Conservation (phyloP, 768 basidiomycete genomes). For the Panellus pusillus region DNA sequence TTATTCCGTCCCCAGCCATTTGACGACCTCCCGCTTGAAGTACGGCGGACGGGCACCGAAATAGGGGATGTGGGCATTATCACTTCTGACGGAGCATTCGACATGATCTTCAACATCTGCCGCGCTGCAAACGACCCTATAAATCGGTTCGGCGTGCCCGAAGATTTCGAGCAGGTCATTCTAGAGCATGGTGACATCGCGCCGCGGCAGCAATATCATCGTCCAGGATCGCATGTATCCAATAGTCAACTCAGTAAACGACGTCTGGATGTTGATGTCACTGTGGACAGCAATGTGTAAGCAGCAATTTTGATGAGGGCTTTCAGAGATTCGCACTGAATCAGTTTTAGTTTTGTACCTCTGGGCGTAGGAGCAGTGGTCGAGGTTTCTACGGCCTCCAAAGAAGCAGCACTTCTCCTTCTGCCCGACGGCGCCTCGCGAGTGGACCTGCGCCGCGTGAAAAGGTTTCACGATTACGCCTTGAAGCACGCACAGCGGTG, state of each 20-base stretch:
- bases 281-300: constrained; percentile 1
- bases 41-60: not conserved
- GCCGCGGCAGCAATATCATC: not conserved
- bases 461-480: constrained; percentile 9
- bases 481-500: constrained; percentile 9
- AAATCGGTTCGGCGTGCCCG: constrained; percentile 15
- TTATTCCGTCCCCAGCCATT: constrained; percentile 9
- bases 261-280: constrained; percentile 1
- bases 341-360: not conserved
- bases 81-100: constrained; percentile 16
- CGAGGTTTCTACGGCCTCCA: constrained; percentile 4
- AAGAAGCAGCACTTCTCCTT: constrained; percentile 8
- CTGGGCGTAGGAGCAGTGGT: constrained; percentile 2
- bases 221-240: constrained; percentile 5
- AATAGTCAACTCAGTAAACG: constrained; percentile 3
- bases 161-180: constrained; percentile 10
- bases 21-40: constrained; percentile 4
- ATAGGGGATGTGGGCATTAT: constrained; percentile 21
- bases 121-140: constrained; percentile 9
- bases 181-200: not conserved
- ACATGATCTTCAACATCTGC: constrained; percentile 21
- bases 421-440: constrained; percentile 16
- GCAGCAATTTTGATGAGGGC: no score
- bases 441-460: not conserved
- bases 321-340: not conserved